Evolutionary conservation across 2,329 filamentous ascomycete species (phyloP).

Genomic region (Penicillium sp.): DNA sequence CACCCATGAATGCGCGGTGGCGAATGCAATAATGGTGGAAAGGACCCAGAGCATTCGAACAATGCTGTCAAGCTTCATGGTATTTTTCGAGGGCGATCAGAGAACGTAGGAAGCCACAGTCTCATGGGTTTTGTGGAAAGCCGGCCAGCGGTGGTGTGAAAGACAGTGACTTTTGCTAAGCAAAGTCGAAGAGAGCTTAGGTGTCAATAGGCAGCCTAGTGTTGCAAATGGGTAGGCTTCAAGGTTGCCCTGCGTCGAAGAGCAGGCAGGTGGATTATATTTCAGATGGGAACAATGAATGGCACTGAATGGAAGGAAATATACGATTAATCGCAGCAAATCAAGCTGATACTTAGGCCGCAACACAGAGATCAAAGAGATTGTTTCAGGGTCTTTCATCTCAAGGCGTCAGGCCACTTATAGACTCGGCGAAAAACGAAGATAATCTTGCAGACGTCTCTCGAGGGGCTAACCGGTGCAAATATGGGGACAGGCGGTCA

Average conservation of each 20-base stretch:
- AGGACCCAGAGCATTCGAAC: slow-evolving; percentile 24
- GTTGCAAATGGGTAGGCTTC: neutral
- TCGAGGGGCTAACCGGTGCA: slow-evolving; percentile 4
- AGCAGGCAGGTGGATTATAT: slow-evolving; percentile 4
- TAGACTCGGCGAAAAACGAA: slow-evolving; percentile 1
- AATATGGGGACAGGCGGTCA: slow-evolving; percentile 13
- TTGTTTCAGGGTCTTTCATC: slow-evolving; percentile 6
- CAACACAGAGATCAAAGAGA: slow-evolving; percentile 2
- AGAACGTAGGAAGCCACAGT: neutral
- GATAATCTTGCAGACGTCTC: neutral
- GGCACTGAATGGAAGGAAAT: neutral
- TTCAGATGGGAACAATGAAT: slow-evolving; percentile 4
- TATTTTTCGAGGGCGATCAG: slow-evolving; percentile 2
- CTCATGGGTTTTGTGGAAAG: slow-evolving; percentile 1
- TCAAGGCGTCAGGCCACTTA: neutral
- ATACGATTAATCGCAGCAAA: slow-evolving; percentile 5
- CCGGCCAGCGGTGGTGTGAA: slow-evolving; percentile 8
- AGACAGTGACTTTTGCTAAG: neutral
- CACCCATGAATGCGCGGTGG: slow-evolving; percentile 73
- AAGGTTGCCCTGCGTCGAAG: neutral
- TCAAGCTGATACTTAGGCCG: slow-evolving; percentile 9
- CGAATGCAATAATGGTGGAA: slow-evolving; percentile 22
- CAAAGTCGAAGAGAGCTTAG: neutral
- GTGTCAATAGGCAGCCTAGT: neutral
- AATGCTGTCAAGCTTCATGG: slow-evolving; percentile 6